Evolutionary conservation across 306 rosid genomes (phyloP).

Genomic region (Delonix regia): DNA sequence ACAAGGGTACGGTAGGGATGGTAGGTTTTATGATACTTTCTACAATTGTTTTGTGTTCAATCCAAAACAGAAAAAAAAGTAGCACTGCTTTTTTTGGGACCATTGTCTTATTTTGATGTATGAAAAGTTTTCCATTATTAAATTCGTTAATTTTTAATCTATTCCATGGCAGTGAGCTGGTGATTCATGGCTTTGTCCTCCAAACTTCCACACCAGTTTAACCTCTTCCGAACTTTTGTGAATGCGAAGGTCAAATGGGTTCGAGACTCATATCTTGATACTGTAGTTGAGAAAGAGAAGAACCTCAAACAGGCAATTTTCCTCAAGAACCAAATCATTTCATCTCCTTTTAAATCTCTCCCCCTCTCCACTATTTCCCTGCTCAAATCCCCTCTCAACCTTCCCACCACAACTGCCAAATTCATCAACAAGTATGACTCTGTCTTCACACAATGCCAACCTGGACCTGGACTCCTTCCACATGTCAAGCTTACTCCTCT

Average conservation of each 20-base stretch:
- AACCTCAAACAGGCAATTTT: conserved; percentile 63
- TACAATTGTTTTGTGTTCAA: not conserved
- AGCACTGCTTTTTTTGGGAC: too few relatives aligned
- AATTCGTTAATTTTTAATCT: not conserved
- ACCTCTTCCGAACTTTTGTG: conserved; percentile 55
- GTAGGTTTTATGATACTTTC: not conserved
- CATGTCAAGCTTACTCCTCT: conserved; percentile 62
- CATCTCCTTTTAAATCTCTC: conserved; percentile 57
- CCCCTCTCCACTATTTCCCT: conserved; percentile 64
- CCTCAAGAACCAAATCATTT: conserved; percentile 66
- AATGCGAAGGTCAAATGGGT: conserved; percentile 84
- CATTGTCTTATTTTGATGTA: not conserved
- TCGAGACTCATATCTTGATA: conserved; percentile 76
- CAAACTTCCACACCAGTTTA: conserved; percentile 51
- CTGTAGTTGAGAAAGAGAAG: conserved; percentile 70
- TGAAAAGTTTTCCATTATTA: not conserved
- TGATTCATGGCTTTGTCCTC: conserved; percentile 49
- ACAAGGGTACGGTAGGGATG: not conserved
- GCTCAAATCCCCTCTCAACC: conserved; percentile 54
- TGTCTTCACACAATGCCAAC: conserved; percentile 62
- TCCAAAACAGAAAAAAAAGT: too few relatives aligned
- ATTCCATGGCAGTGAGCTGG: conserved; percentile 47
- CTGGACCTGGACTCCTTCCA: conserved; percentile 54
- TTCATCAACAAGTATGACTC: conserved; percentile 56
- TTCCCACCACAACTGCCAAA: conserved; percentile 55